Base-by-base conservation (phyloP, 2,329 filamentous ascomycete genomes). In the Ceratocystiopsis minuta region DNA sequence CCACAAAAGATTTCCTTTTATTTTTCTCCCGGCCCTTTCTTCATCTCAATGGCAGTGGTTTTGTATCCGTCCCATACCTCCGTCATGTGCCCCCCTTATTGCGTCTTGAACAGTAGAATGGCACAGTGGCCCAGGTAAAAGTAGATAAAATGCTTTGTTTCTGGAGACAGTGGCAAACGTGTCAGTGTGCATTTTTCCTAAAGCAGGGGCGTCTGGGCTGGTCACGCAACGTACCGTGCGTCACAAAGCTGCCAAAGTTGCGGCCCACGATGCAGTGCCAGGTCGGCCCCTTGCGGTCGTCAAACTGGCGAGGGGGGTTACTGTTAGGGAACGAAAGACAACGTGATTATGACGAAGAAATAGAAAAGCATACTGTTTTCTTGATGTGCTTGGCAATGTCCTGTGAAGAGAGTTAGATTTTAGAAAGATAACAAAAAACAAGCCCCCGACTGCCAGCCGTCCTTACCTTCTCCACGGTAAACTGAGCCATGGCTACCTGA, bases 71-170 rank as follows among this genome's bases (percentile, higher is more conserved):
- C 10, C 31, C 13, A 32, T 10, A 6, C 11, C 31, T 32, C 31
- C 11, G 31, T 10, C 31, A 6, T 32, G 5, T 14, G 31, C 11
- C 24, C 9, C 18, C 3, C n/a, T 57, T 77, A 96, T 75, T 95
- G 88, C 35, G 90, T 98, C 73, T 98, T 98, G 77, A 96, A 98
- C 41, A 98, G 78, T 43, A 98, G 73, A 58, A 98, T 96, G 46
- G 90, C 90, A 62, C 86, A 95, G 70, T 96, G 90, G 42, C 90
- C 90, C 46, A 98, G 80, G 67, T 98, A 98, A 68, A 98, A 98
- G 68, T 98, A 98, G 60, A 98, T 95, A 68, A 98, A 98, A 64
- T 98, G 90, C 67, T 96, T 96, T 24, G 90, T 96, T 63, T 96
- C 90, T 95, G 65, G 34, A 36, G 10, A 20, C 20, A 20, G 20